Percentiles rank a stretch among this genome's conserved stretches.
phyloP scores from a whole-genome alignment of 2,329 filamentous ascomycete genomes.

The Pyrenophora teres region DNA sequence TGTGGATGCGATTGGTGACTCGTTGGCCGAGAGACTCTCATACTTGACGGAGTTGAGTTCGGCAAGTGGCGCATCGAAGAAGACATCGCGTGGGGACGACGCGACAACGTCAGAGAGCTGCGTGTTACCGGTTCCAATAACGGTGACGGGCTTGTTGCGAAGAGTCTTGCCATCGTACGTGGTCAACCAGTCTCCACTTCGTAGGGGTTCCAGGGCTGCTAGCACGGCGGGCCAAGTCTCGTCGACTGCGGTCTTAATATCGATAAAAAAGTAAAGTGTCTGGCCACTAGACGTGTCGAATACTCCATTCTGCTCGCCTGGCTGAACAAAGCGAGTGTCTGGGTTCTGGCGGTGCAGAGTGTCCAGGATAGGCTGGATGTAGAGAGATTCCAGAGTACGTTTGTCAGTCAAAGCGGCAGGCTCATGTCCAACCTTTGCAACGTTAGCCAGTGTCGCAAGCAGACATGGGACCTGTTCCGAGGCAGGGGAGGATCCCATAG shows the following conservation, averaged over 20 bases:
- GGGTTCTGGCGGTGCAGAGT: slow-evolving; percentile 63
- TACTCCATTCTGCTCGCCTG: slow-evolving; percentile 61
- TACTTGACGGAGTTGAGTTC: slow-evolving; percentile 49
- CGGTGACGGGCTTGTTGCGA: slow-evolving; percentile 59
- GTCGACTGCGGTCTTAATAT: slow-evolving; percentile 63
- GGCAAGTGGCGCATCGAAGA: slow-evolving; percentile 63
- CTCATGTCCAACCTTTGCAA: slow-evolving; percentile 60
- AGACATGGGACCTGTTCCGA: background rate
- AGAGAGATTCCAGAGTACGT: slow-evolving; percentile 62
- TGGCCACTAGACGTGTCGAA: slow-evolving; percentile 63
- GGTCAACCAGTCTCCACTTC: slow-evolving; percentile 58
- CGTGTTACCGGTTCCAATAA: slow-evolving; percentile 64
- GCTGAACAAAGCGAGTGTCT: slow-evolving; percentile 53
- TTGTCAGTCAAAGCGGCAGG: slow-evolving; percentile 55
- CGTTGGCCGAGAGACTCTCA: slow-evolving; percentile 52
- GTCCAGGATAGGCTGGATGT: slow-evolving; percentile 63
- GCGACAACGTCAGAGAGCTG: slow-evolving; percentile 50
- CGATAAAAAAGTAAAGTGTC: slow-evolving; percentile 68
- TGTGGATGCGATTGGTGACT: slow-evolving; percentile 61
- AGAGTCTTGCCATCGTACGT: slow-evolving; percentile 55
- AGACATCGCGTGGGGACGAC: slow-evolving; percentile 52
- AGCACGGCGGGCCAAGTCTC: slow-evolving; percentile 63
- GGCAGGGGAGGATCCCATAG: background rate
- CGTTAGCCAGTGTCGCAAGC: background rate
- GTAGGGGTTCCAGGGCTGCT: slow-evolving; percentile 61